Evolutionary conservation across 2,329 filamentous ascomycete genomes (phyloP), one percentile per base, ranked within the genome.

Genomic region (Pseudogymnoascus pannorum): DNA sequence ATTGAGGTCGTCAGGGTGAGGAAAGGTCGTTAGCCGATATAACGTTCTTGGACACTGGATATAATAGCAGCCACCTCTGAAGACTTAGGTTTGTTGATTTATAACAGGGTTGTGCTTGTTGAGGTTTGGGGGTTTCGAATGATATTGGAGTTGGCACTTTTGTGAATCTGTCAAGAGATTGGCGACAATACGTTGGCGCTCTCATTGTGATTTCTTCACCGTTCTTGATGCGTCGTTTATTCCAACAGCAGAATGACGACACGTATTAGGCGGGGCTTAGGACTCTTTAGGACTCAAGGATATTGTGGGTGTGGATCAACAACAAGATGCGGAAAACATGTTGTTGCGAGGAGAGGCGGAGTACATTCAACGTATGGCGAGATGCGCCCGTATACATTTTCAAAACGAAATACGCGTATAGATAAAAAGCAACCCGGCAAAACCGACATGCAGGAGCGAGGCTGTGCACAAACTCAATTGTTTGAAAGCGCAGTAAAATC

Each of bases 391-490:
- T 4, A 54, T 54, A 16, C 11, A 54, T 31, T 31, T 31, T 11
- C 18, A 18, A 18, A 54, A 16, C n/a, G 4, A 5, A 29, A 29
- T 54, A 18, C 48, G 12, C 3, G 31, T 18, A 31, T 18, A 7
- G n/a, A 54, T 31, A 54, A 54, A 16, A 31, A 18, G 14, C 48
- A 31, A 6, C 12, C 44, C 44, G 18, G 29, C 14, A 26, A 31
- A 54, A 18, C 48, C 11, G 29, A 54, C 48, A 54, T 54, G 48
- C 48, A 54, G 48, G 48, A 54, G 48, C 48, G 48, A 51, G 24
- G 11, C 26, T 18, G 48, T 54, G 29, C 44, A 24, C 29, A 24
- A 29, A 18, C 44, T 12, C 5, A 54, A 20, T 33, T 5, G 26
- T 20, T 20, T 33, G 5, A 7, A 31, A 20, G n/a, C 16, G 16